phyloP scores from a whole-genome alignment of 331 rosid species.

The Pyracantha coccinea region DNA sequence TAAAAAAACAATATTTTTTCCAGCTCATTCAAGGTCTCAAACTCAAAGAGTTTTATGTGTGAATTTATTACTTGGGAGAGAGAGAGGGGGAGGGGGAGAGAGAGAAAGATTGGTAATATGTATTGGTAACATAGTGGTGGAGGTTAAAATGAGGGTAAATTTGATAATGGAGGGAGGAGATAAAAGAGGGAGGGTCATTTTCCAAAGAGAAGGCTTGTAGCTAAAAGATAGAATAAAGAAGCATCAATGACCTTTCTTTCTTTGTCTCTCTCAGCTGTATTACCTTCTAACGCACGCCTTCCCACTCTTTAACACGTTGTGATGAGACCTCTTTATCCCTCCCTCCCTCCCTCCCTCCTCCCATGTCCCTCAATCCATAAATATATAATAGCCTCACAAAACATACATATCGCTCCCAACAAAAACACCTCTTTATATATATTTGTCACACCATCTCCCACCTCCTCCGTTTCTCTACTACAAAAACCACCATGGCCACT shows the following conservation, averaged over 20 bases:
- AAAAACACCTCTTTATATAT: not conserved
- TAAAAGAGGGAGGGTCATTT: not conserved
- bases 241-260: conserved; percentile 14
- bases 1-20: too few species aligned
- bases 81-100: not conserved
- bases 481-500: conserved; percentile 31
- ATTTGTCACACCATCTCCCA: not conserved
- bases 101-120: not conserved
- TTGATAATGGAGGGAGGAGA: not conserved
- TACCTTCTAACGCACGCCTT: conserved; percentile 80
- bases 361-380: conserved; percentile 8
- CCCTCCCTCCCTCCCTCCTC: not conserved
- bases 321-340: not conserved
- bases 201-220: not conserved
- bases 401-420: conserved; percentile 13
- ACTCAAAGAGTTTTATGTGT: not conserved
- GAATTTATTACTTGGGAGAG: not conserved
- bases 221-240: conserved; percentile 23
- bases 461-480: not conserved
- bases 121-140: not conserved
- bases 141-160: not conserved
- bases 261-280: conserved; percentile 15
- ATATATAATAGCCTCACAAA: conserved; percentile 10
- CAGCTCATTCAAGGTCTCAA: not conserved
- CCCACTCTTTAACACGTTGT: conserved; percentile 28